A percentile compares a stretch with the other conserved stretches of the same genome.
These are phyloP conservation scores for Trichoderma sp. DNA, from an alignment of 2,329 filamentous ascomycete species.

Conservation along the genomic window DNA sequence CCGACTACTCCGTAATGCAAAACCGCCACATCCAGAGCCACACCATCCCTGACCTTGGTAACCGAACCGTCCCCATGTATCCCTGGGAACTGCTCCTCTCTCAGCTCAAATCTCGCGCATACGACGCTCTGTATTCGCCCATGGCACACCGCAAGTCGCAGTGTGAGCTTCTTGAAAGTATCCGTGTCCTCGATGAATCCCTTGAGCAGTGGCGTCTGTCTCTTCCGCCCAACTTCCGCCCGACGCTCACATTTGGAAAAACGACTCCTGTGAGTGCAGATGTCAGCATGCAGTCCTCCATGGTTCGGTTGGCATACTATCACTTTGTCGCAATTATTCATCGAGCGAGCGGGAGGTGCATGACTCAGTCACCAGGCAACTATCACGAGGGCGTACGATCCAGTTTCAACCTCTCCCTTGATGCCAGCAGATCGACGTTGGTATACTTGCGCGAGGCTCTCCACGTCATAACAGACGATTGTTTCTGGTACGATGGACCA, in stretches of 20 bases:
- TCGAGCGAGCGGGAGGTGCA: neutral
- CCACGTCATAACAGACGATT: neutral
- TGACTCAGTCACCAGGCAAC: neutral
- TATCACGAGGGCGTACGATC: neutral
- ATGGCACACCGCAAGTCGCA: neutral
- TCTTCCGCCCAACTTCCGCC: neutral
- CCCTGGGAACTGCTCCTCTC: neutral
- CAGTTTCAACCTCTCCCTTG: neutral
- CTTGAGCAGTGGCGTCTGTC: neutral
- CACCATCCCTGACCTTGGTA: neutral
- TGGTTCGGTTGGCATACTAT: neutral
- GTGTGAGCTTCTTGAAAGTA: neutral
- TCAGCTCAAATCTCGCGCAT: neutral
- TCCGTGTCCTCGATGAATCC: neutral
- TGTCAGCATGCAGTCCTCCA: neutral
- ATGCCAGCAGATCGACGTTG: neutral
- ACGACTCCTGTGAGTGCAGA: neutral
- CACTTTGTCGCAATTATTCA: neutral
- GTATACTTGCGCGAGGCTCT: neutral
- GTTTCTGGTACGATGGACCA: neutral
- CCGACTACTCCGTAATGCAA: neutral
- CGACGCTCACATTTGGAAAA: neutral
- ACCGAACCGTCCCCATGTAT: neutral
- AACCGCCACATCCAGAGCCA: neutral
- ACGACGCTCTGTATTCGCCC: neutral